phyloP scores from a whole-genome alignment of 1,139 yeast genomes.

The Diutina scorzettiae region DNA sequence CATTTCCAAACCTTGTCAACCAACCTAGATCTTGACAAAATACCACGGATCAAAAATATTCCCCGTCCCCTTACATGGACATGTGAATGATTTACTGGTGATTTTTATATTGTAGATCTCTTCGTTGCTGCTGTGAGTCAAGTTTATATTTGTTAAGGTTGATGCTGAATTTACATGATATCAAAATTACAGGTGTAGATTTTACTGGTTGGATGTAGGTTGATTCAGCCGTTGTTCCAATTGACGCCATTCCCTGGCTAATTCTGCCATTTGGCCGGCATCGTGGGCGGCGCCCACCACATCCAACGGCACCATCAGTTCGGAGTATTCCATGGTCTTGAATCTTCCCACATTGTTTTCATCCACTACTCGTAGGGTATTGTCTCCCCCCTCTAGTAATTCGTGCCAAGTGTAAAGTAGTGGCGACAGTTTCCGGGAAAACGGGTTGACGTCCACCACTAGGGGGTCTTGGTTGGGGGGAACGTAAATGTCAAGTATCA shows the following conservation, averaged over 20 bases:
- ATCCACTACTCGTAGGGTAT: conserved; percentile 49
- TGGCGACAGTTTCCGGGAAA: conserved; percentile 64
- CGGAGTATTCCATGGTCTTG: conserved; percentile 72
- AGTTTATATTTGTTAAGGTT: too few relatives aligned
- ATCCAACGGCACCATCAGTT: conserved; percentile 85
- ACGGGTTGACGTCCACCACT: conserved; percentile 80
- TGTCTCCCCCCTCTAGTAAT: conserved; percentile 22
- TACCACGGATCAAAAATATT: too few relatives aligned
- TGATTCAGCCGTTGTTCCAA: not conserved
- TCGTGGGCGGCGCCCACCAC: conserved; percentile 74
- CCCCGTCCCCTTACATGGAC: too few relatives aligned
- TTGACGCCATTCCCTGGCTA: conserved; percentile 44
- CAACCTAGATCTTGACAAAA: too few relatives aligned
- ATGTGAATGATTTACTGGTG: too few relatives aligned
- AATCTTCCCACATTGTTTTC: conserved; percentile 61
- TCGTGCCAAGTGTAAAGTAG: conserved; percentile 81
- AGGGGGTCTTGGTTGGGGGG: conserved; percentile 62
- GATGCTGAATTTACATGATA: too few relatives aligned
- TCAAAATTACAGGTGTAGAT: too few relatives aligned
- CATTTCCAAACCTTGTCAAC: too few relatives aligned
- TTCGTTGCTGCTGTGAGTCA: too few relatives aligned
- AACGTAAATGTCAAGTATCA: conserved; percentile 66
- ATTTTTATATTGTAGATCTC: too few relatives aligned
- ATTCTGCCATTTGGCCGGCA: conserved; percentile 49
- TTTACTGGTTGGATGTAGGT: too few relatives aligned